phyloP scores from a whole-genome alignment of 2,329 filamentous ascomycete genomes.

The Cladosporium sp. region DNA sequence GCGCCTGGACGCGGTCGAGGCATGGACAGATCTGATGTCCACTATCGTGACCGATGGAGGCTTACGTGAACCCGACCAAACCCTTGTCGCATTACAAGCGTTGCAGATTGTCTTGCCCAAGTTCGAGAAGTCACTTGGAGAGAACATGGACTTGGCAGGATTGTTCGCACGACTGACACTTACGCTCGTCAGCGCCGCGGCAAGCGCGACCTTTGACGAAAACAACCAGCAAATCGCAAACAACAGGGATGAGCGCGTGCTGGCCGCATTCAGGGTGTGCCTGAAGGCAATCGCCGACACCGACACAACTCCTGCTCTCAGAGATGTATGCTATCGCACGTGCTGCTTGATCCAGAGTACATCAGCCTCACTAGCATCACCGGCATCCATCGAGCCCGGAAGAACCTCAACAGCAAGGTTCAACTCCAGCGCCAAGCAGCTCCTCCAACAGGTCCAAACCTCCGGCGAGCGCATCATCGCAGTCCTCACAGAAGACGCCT shows the following conservation, averaged over 20 bases:
- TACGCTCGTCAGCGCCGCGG: constrained; percentile 64
- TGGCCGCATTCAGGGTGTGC: constrained; percentile 86
- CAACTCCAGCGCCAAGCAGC: constrained; percentile 28
- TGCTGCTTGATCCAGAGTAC: constrained; percentile 57
- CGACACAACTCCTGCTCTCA: constrained; percentile 67
- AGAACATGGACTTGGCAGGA: constrained; percentile 67
- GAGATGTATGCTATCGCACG: constrained; percentile 87
- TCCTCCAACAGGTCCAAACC: constrained; percentile 69
- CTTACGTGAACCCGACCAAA: constrained; percentile 67
- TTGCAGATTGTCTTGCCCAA: constrained; percentile 87
- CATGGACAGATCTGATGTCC: constrained; percentile 82
- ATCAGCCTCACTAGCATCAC: background rate
- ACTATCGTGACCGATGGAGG: constrained; percentile 82
- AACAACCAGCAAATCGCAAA: constrained; percentile 48
- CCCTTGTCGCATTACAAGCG: constrained; percentile 79
- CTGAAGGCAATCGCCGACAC: constrained; percentile 76
- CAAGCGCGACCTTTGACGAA: constrained; percentile 56
- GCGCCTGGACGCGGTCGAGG: constrained; percentile 68
- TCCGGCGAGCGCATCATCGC: constrained; percentile 82
- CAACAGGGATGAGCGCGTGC: constrained; percentile 77
- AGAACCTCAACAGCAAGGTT: constrained; percentile 20
- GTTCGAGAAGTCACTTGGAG: constrained; percentile 72
- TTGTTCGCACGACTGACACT: constrained; percentile 77
- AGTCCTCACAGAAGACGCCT: constrained; percentile 89
- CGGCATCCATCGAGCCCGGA: constrained; percentile 11